Conservation (phyloP, 2,329 filamentous ascomycete species). For the Claviceps fusiformis region DNA sequence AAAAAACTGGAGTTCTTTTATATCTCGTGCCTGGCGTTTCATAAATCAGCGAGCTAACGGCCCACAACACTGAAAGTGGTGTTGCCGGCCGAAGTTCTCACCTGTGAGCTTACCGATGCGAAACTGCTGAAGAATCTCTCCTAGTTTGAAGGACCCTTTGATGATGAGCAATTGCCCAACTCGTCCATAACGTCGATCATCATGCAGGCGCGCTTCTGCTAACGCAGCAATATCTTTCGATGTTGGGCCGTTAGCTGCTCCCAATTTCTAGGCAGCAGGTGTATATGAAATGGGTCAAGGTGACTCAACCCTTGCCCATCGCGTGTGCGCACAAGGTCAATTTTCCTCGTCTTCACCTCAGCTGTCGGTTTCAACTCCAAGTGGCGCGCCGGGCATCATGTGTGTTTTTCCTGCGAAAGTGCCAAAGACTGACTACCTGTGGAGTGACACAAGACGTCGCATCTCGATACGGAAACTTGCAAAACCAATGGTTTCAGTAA, state of each 20-base stretch:
- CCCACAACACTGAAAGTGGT: not conserved
- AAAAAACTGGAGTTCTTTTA: not conserved
- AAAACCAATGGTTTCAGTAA: not conserved
- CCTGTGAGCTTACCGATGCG: not conserved
- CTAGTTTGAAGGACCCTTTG: not conserved
- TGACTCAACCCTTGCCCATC: not conserved
- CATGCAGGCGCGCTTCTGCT: not conserved
- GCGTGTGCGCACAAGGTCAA: not conserved
- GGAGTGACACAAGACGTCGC: slow-evolving; percentile 1
- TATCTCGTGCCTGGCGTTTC: not conserved
- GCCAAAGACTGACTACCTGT: not conserved
- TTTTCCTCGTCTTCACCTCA: not conserved
- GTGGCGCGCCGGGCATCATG: not conserved
- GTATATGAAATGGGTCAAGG: not conserved
- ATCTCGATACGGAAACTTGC: slow-evolving; percentile 1
- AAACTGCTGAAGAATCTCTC: not conserved
- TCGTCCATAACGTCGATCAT: not conserved
- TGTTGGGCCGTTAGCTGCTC: not conserved
- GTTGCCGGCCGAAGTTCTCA: too few species aligned
- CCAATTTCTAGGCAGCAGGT: not conserved
- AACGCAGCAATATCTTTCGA: not conserved
- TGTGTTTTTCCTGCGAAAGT: not conserved
- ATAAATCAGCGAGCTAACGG: not conserved
- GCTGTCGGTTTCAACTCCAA: not conserved
- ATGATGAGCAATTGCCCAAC: not conserved